Base-by-base conservation (phyloP, 495 filamentous ascomycete genomes). In the Aspergillus biplanus region DNA sequence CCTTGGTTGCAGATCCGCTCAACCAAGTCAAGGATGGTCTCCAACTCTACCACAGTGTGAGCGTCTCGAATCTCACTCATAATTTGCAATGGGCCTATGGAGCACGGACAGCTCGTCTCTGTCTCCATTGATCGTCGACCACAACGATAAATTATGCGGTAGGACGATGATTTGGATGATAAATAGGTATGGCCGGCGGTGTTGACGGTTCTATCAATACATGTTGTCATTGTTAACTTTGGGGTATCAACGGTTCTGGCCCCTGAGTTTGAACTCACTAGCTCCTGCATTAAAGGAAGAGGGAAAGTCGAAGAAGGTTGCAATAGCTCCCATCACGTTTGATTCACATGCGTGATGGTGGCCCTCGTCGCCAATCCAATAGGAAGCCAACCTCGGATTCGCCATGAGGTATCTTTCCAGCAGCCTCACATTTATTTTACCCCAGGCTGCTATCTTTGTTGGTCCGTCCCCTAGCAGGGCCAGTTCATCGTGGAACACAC, bases 1-100 rank as follows among this genome's bases (percentile, higher is more conserved):
- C 71, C 71, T 16, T 75, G 72, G 4, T n/a, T 42, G 33, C 69
- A 69, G 9, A 77, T 58, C 4, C 74, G 71, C 9, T 72, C 58
- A 12, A 69, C 65, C 33, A 75, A 56, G 44, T 65, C 64, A 1
- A 77, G 63, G 31, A 75, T 67, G 0, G 65, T 74, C 31, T 67
- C 71, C 0, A 75, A 59, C 11, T 77, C 67, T 1, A 75, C 62
- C 18, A 74, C 73, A 0, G 69, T 65, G 33, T 72, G 69, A 9
- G 71, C 44, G 56, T 67, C 71, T 34, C 66, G 71, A 33, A 73
- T 58, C 35, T 73, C 71, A 7, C 61, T 60, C 66, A 72, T 62
- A 16, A 72, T 67, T 21, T 73, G 66, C 58, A 75, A 31, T 2
- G 60, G 58, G 5, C 67, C 60, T 2, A 69, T 59, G 6, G 68